Evolutionary conservation across 495 filamentous ascomycete genomes (phyloP).

Genomic region (Aspergillus cristatus): DNA sequence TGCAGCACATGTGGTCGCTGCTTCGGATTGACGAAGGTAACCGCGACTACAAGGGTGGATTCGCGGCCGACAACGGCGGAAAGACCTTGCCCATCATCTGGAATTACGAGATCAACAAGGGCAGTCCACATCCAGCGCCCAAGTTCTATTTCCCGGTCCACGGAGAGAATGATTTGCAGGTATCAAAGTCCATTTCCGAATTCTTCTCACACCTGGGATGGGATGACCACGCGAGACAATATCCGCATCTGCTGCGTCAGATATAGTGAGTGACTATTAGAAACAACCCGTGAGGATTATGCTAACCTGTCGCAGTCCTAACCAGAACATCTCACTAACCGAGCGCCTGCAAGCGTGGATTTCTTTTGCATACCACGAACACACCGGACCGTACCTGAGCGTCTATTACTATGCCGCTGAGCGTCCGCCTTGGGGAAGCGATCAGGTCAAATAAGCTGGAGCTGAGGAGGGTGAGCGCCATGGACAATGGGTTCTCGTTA

Average conservation of each 20-base stretch:
- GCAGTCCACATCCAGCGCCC: not conserved
- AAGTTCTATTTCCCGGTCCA: conserved; percentile 12
- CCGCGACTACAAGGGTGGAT: conserved; percentile 1
- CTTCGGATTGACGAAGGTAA: not conserved
- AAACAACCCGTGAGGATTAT: not conserved
- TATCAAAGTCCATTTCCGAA: conserved; percentile 1
- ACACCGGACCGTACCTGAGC: not conserved
- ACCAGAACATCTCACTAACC: not conserved
- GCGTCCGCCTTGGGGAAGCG: not conserved
- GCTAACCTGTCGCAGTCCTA: not conserved
- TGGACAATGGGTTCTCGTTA: too few species aligned
- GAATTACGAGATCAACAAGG: conserved; percentile 9
- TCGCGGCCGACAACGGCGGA: too few species aligned
- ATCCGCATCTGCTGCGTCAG: not conserved
- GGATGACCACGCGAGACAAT: not conserved
- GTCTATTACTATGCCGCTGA: not conserved
- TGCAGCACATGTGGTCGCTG: conserved; percentile 5
- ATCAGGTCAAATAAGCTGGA: too few species aligned
- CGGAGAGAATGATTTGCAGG: conserved; percentile 4
- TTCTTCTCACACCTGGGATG: conserved; percentile 3
- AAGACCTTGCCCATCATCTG: conserved; percentile 4
- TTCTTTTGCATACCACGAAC: not conserved
- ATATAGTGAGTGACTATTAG: not conserved
- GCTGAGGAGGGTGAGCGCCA: too few species aligned
- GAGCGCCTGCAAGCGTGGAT: conserved; percentile 2